A percentile compares a stretch with the other conserved stretches of the same genome.
These are phyloP conservation scores for Graphiopsis chlorocephala DNA, from an alignment of 2,329 filamentous ascomycete species.

Conservation along the genomic window DNA sequence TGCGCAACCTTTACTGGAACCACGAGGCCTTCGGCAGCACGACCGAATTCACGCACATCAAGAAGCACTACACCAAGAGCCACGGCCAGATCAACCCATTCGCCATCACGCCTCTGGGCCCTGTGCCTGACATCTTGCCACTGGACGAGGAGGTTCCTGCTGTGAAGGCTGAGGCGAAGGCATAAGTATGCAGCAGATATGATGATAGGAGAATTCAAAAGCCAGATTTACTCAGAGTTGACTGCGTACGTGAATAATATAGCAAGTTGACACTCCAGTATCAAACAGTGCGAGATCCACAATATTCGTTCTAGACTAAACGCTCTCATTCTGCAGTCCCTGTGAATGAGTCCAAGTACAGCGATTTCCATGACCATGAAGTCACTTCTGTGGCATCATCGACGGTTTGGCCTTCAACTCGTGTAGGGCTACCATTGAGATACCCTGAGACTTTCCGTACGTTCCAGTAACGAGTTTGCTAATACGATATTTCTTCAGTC, in stretches of 20 bases:
- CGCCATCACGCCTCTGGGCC: slow-evolving; percentile 79
- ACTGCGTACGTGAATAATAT: not conserved
- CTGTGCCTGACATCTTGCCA: slow-evolving; percentile 75
- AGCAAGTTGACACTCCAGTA: not conserved
- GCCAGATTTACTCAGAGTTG: not conserved
- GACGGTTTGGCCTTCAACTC: too few species aligned
- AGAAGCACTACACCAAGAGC: slow-evolving; percentile 69
- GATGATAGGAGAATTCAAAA: not conserved
- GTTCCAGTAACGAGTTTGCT: too few species aligned
- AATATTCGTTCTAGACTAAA: not conserved
- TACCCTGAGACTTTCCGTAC: too few species aligned
- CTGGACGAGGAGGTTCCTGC: slow-evolving; percentile 74
- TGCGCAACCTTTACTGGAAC: slow-evolving; percentile 83
- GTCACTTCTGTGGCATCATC: too few species aligned
- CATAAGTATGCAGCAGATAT: not conserved
- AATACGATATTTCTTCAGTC: too few species aligned
- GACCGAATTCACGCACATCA: slow-evolving; percentile 94
- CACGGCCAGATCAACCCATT: slow-evolving; percentile 64
- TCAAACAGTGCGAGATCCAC: not conserved
- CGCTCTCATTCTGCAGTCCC: not conserved
- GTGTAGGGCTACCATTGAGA: too few species aligned
- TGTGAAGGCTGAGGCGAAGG: slow-evolving; percentile 36
- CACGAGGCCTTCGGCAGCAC: slow-evolving; percentile 73
- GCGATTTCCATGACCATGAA: too few species aligned
- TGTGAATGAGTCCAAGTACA: too few species aligned